Conservation (phyloP, 805 yeast species). For the Wickerhamomyces chambardii region DNA sequence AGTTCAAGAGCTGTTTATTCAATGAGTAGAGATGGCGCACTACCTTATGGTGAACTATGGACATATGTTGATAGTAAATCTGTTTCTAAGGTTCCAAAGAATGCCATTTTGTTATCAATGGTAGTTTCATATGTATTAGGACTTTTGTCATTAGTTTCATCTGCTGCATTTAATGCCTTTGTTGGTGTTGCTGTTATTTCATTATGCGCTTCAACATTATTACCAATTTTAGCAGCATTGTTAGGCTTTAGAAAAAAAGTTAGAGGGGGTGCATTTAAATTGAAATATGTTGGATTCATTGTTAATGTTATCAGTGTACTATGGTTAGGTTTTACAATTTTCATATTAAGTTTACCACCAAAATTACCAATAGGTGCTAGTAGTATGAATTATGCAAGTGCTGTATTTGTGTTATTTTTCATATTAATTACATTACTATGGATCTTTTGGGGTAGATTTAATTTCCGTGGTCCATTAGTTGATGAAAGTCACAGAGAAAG, state of each 20-base stretch:
- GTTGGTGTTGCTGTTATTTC: slow-evolving; percentile 77
- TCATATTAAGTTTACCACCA: slow-evolving; percentile 66
- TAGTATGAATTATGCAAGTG: slow-evolving; percentile 46
- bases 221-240: slow-evolving; percentile 61
- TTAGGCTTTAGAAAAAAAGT: slow-evolving; percentile 51
- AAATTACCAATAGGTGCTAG: slow-evolving; percentile 39
- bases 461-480: slow-evolving; percentile 54
- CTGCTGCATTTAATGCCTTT: slow-evolving; percentile 75
- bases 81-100: slow-evolving; percentile 55
- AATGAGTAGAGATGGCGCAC: slow-evolving; percentile 76
- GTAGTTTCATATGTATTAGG: slow-evolving; percentile 52
- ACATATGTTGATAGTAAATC: slow-evolving; percentile 49
- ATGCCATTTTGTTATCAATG: slow-evolving; percentile 60
- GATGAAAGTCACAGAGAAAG: slow-evolving; percentile 19
- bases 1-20: slow-evolving; percentile 79
- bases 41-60: slow-evolving; percentile 61
- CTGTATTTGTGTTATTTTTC: slow-evolving; percentile 45
- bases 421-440: slow-evolving; percentile 39
- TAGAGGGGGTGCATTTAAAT: slow-evolving; percentile 59
- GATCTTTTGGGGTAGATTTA: slow-evolving; percentile 49
- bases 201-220: slow-evolving; percentile 65
- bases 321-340: slow-evolving; percentile 51
- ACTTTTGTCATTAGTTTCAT: slow-evolving; percentile 55
- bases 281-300: slow-evolving; percentile 54
- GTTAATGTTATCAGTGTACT: slow-evolving; percentile 47